phyloP scores from a whole-genome alignment of 805 yeast species.

The Starmerella ratchasimensis region DNA sequence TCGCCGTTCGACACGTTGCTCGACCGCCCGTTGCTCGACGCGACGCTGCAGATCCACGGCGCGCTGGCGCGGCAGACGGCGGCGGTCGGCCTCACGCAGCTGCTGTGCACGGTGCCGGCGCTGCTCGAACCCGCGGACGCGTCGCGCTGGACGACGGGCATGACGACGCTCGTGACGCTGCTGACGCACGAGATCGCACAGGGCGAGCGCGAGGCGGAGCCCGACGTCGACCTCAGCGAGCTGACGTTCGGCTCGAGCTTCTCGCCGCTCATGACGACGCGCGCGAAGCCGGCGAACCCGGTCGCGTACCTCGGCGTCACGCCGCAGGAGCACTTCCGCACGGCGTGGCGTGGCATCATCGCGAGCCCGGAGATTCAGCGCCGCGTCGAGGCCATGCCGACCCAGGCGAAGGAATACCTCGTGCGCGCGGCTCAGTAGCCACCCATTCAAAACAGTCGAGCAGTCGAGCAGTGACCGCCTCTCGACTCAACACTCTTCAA shows the following conservation, averaged over 20 bases:
- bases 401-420: slow-evolving; percentile 1
- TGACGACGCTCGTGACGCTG: slow-evolving; percentile 33
- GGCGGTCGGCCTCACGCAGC: slow-evolving; percentile 36
- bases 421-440: too few species aligned
- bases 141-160: slow-evolving; percentile 31
- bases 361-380: slow-evolving; percentile 8
- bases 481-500: too few species aligned
- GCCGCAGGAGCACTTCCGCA: slow-evolving; percentile 22
- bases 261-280: slow-evolving; percentile 56
- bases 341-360: too few species aligned
- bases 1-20: slow-evolving; percentile 24
- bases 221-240: slow-evolving; percentile 44
- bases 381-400: slow-evolving; percentile 4
- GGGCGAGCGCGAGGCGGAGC: slow-evolving; percentile 18
- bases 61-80: slow-evolving; percentile 34
- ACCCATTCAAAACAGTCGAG: too few species aligned
- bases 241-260: slow-evolving; percentile 77
- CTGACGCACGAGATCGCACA: slow-evolving; percentile 33
- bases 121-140: slow-evolving; percentile 34
- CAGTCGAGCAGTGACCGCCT: too few species aligned
- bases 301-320: slow-evolving; percentile 33
- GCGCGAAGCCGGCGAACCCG: slow-evolving; percentile 57
- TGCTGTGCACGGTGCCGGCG: slow-evolving; percentile 29
- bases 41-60: slow-evolving; percentile 28
- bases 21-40: neutral